Evolutionary conservation across 352 stramenopile genomes (phyloP).

Genomic region (Globisporangium heterothallicum): DNA sequence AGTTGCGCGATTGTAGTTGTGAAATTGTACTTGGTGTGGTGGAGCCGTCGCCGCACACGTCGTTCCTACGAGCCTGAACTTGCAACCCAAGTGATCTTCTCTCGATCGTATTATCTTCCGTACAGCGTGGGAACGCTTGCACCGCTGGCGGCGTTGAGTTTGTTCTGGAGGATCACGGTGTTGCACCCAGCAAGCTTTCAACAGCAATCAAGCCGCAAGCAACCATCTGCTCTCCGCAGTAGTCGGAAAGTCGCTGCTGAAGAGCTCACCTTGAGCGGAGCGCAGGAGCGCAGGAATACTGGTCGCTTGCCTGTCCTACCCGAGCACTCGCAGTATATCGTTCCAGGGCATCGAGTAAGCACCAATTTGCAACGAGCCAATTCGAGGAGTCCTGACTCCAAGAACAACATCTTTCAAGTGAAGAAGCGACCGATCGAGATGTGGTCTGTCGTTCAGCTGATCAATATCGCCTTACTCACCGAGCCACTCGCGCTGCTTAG

Average conservation of each 20-base stretch:
- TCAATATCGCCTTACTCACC: neutral
- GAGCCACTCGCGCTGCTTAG: neutral
- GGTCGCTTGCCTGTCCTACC: neutral
- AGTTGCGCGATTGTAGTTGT: neutral
- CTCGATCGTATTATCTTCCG: slow-evolving; percentile 14
- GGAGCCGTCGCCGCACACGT: neutral
- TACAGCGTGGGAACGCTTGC: slow-evolving; percentile 13
- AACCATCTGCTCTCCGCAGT: neutral
- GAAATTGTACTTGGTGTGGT: neutral
- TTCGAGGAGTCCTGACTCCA: no score
- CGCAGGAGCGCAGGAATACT: neutral
- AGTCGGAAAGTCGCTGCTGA: neutral
- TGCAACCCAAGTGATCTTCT: neutral
- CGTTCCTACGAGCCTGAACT: neutral
- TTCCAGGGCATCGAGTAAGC: no score
- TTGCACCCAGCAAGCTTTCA: neutral
- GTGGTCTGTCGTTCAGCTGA: slow-evolving; percentile 20
- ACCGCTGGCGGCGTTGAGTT: slow-evolving; percentile 8
- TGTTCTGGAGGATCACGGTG: slow-evolving; percentile 14
- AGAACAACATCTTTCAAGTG: neutral
- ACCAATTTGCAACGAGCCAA: no score
- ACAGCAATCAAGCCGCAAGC: no score
- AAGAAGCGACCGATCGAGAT: slow-evolving; percentile 9
- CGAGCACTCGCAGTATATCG: no score
- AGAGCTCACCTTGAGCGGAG: no score